Evolutionary conservation across 441 rosid genomes (phyloP), one percentile per base, ranked within the genome.

Genomic region (Jatropha multifida): DNA sequence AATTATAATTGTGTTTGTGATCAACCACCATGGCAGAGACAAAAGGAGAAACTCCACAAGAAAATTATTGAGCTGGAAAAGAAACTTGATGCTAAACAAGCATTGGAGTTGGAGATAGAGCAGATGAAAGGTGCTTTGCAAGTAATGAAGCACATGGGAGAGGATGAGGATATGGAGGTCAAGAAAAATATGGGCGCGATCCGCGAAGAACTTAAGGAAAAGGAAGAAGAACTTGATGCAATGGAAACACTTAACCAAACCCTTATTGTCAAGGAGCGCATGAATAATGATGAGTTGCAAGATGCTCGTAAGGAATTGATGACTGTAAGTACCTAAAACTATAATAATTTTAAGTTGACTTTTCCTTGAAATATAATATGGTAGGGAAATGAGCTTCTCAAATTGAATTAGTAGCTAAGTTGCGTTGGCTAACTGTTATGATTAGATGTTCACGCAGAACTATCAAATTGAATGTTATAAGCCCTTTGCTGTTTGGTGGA

Each of bases 101-200:
- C 86, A 6, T 49, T 92, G 77, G 91, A 92, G 79, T 78, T 90
- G 85, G 94, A 88, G 86, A 88, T 89, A 69, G 86, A 92, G 87
- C 81, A 84, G 8, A 48, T 90, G 84, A 88, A 83, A 78, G 92
- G 92, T 0, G 79, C 76, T 52, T 74, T 79, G 59, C 80, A 84
- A 76, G 91, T 90, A n/a, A 88, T 83, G 90, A 85, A 85, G 60
- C 91, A 87, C 77, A 86, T 88, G 92, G 81, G 56, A 61, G 88
- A 83, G 72, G 92, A 84, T 38, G 89, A 74, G 61, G 91, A 88
- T 27, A 15, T 6, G n/a, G 86, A 80, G 18, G 20, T 51, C 12
- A 60, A 74, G 76, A 78, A 76, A 73, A 84, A 79, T 77, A 84
- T 87, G 75, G 78, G 82, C 11, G 74, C 73, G 58, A 54, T 86